phyloP scores from a whole-genome alignment of 2,329 filamentous ascomycete genomes.

The Fusarium musae region DNA sequence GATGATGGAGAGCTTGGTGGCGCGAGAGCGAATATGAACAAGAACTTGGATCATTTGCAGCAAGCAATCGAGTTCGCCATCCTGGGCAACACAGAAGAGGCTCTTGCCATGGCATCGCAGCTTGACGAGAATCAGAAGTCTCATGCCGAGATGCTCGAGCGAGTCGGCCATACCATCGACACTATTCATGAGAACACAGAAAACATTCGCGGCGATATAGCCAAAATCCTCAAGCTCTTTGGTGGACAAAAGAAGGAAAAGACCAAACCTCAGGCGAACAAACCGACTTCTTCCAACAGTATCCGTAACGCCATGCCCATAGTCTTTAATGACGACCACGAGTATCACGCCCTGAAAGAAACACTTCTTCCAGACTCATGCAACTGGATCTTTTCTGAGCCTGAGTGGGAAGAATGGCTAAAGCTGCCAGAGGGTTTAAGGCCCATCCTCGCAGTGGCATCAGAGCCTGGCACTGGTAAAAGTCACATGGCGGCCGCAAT shows the following conservation, averaged over 20 bases:
- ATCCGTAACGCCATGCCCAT: constrained; percentile 40
- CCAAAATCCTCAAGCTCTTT: constrained; percentile 43
- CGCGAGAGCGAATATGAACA: constrained; percentile 46
- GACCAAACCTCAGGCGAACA: constrained; percentile 31
- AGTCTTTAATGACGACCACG: constrained; percentile 39
- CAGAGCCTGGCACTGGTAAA: constrained; percentile 48
- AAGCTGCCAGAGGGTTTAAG: not conserved
- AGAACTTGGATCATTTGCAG: constrained; percentile 43
- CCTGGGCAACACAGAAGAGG: constrained; percentile 48
- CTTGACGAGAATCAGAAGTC: constrained; percentile 42
- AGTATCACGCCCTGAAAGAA: constrained; percentile 45
- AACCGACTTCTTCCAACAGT: constrained; percentile 35
- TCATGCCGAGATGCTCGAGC: constrained; percentile 42
- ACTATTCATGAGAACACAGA: constrained; percentile 44
- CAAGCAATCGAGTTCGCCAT: constrained; percentile 50
- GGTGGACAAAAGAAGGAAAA: constrained; percentile 34
- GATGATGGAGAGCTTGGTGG: constrained; percentile 47
- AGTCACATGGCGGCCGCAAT: constrained; percentile 45
- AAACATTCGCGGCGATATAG: constrained; percentile 43
- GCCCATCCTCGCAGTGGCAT: constrained; percentile 45
- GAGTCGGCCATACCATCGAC: constrained; percentile 42
- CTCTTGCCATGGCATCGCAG: constrained; percentile 43
- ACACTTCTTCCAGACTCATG: constrained; percentile 46
- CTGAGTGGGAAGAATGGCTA: constrained; percentile 45
- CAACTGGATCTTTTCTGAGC: constrained; percentile 46